Conservation (phyloP, 2,329 filamentous ascomycete species). For the Fusarium austroafricanum region DNA sequence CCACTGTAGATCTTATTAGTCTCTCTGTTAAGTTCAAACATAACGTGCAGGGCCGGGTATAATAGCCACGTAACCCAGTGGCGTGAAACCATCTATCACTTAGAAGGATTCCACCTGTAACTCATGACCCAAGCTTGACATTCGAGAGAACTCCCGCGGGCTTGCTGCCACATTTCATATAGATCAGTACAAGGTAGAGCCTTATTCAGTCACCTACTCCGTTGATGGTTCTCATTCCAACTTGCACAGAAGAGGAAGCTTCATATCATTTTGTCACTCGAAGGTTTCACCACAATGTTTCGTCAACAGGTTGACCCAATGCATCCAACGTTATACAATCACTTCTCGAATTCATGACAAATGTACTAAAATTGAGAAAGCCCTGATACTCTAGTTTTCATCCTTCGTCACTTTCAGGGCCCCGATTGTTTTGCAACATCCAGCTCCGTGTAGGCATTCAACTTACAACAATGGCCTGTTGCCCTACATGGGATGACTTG, state of each 20-base stretch:
- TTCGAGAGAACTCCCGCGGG: neutral
- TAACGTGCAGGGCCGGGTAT: slow-evolving; percentile 23
- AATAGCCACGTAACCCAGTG: slow-evolving; percentile 26
- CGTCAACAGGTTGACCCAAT: slow-evolving; percentile 14
- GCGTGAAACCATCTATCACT: slow-evolving; percentile 22
- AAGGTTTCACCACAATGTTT: slow-evolving; percentile 31
- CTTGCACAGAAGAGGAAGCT: neutral
- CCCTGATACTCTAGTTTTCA: neutral
- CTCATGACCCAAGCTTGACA: slow-evolving; percentile 16
- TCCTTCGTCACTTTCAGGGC: neutral
- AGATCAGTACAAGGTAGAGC: slow-evolving; percentile 19
- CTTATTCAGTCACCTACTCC: neutral
- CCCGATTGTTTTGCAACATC: neutral
- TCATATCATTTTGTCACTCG: neutral
- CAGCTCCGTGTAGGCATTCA: neutral
- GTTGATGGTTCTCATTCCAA: neutral
- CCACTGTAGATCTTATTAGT: slow-evolving; percentile 16
- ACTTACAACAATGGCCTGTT: neutral
- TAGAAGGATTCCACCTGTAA: slow-evolving; percentile 28
- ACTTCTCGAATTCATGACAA: neutral
- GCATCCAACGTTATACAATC: neutral
- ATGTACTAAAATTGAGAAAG: neutral
- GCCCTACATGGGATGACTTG: slow-evolving; percentile 7
- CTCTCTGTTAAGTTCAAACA: slow-evolving; percentile 24
- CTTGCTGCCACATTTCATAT: slow-evolving; percentile 32